phyloP scores from a whole-genome alignment of 345 rosid genomes.

The Brassica carinata region DNA sequence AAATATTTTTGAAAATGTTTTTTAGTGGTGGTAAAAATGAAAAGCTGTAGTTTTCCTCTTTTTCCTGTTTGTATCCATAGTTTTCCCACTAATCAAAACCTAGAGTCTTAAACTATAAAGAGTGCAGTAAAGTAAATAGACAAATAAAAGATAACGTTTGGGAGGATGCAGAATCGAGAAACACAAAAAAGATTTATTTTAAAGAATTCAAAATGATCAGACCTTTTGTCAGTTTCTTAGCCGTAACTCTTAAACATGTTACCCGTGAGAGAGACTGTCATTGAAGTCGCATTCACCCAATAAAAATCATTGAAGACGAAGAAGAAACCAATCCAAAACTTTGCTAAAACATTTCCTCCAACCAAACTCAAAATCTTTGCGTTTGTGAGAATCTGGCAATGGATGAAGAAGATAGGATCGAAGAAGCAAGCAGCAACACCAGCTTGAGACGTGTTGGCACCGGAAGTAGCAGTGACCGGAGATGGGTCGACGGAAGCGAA shows the following conservation, averaged over 20 bases:
- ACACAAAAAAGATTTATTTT: background rate
- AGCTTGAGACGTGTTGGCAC: slow-evolving; percentile 46
- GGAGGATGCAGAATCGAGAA: slow-evolving; percentile 19
- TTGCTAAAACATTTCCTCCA: slow-evolving; percentile 23
- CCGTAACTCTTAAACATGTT: slow-evolving; percentile 10
- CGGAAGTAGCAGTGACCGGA: slow-evolving; percentile 59
- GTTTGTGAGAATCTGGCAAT: slow-evolving; percentile 30
- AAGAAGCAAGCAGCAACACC: slow-evolving; percentile 59
- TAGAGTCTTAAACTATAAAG: too few relatives aligned
- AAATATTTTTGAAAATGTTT: too few relatives aligned
- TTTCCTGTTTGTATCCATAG: too few relatives aligned
- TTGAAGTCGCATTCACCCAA: slow-evolving; percentile 25
- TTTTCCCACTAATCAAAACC: too few relatives aligned
- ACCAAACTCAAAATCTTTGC: slow-evolving; percentile 15
- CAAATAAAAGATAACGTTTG: slow-evolving; percentile 26
- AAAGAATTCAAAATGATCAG: background rate
- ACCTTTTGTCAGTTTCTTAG: slow-evolving; percentile 20
- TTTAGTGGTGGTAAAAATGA: too few relatives aligned
- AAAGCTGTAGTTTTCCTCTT: too few relatives aligned
- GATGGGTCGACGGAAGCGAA: slow-evolving; percentile 96
- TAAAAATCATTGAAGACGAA: background rate
- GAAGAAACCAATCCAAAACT: slow-evolving; percentile 15
- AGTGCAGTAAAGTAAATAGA: too few relatives aligned
- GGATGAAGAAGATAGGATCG: slow-evolving; percentile 77
- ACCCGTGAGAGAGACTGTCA: slow-evolving; percentile 28